Conservation (phyloP, 495 filamentous ascomycete species). For the Staphylotrichum tortipilum region DNA sequence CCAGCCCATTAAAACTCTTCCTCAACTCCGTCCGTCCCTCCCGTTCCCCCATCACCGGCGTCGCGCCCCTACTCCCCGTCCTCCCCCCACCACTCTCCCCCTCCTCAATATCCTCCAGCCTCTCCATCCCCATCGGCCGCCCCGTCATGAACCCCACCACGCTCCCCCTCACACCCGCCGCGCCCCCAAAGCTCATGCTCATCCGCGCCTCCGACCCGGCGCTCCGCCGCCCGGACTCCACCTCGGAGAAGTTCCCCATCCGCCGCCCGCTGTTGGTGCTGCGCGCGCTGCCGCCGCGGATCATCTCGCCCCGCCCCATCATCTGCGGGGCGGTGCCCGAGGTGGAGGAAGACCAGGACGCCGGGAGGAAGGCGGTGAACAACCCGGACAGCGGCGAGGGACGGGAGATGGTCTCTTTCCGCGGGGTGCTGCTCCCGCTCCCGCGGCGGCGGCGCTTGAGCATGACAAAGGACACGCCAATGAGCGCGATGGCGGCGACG, state of each 20-base stretch:
- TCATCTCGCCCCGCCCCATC: not conserved
- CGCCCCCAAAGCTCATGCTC: no score
- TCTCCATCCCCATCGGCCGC: conserved; percentile 15
- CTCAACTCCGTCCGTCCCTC: conserved; percentile 22
- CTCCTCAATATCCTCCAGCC: conserved; percentile 22
- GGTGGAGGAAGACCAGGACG: not conserved
- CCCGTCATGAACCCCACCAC: conserved; percentile 17
- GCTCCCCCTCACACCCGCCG: conserved; percentile 14
- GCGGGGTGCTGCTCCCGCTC: conserved; percentile 4
- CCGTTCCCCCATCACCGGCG: conserved; percentile 14
- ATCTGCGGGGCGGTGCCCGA: no score
- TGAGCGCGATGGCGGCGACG: conserved; percentile 27
- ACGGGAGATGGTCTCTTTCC: conserved; percentile 7
- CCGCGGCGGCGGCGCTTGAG: conserved; percentile 24
- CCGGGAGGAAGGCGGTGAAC: conserved; percentile 17
- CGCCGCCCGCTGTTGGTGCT: not conserved
- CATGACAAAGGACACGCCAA: conserved; percentile 29
- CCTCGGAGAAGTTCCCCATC: conserved; percentile 24
- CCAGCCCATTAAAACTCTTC: conserved; percentile 28
- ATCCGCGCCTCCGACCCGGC: not conserved
- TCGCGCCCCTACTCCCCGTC: not conserved
- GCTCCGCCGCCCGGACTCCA: conserved; percentile 1
- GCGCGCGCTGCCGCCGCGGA: not conserved
- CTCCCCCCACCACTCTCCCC: conserved; percentile 1
- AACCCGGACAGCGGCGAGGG: conserved; percentile 6